Evolutionary conservation across 306 rosid genomes (phyloP), one percentile per base, ranked within the genome.

Genomic region (Dalbergia oliveri): DNA sequence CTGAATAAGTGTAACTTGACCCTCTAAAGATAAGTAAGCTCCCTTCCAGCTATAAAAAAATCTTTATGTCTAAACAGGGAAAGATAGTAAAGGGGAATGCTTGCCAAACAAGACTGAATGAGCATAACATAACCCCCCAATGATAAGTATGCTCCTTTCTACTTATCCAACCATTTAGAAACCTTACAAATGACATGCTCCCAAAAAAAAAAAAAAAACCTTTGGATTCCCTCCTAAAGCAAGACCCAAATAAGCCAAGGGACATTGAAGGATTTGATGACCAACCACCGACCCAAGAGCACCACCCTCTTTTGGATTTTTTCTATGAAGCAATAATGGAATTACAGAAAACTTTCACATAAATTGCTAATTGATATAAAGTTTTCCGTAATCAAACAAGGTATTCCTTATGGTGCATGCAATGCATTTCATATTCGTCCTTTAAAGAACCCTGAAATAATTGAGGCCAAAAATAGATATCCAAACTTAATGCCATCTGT

Each of bases 391-490:
- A 54, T 45, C 45, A 77, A 45, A 44, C 59, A 50, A 18, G 41
- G 59, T 4, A 21, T 35, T 67, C 6, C 5, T 71, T 56, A 33
- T 19, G 69, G 18, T n/a, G 44, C 50, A 12, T 23, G 56, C 60
- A 16, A 54, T 69, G 58, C 3, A 33, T 31, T 72, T 23, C 70
- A 65, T 16, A 34, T 76, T 76, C 69, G 47, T 70, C 14, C 33
- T n/a, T 49, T 23, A 14, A 67, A 50, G 53, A 79, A 50, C 69
- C 70, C 66, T 35, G 58, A 64, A 47, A 64, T 10, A 47, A 31
- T 57, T 66, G 58, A 76, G 58, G 71, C 62, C 45, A 68, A 69
- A 68, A 43, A 62, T 59, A 66, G 66, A 66, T 21, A 43, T 53
- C 69, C 54, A 33, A 18, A 18, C 8, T 43, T 53, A 41, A 70